These are phyloP conservation scores for Penicillium egyptiacum DNA, from an alignment of 495 filamentous ascomycete genomes.

Conservation along the genomic window DNA sequence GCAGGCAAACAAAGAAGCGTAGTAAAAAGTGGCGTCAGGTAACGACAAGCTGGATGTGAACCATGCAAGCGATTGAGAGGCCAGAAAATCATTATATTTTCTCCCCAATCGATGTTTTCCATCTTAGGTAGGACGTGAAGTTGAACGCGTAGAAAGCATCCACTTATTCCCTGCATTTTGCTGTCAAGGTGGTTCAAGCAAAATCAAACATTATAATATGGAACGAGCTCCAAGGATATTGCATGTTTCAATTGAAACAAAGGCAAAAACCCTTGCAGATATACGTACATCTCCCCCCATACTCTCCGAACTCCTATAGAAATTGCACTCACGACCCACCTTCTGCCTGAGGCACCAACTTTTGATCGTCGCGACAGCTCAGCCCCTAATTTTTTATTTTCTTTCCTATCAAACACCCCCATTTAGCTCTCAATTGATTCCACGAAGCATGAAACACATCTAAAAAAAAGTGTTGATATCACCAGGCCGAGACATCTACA, in stretches of 20 bases:
- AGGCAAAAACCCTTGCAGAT: no score
- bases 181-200: background rate
- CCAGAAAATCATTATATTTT: background rate
- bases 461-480: background rate
- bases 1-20: conserved; percentile 11
- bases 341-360: conserved; percentile 1
- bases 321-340: background rate
- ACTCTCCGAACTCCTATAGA: background rate
- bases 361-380: background rate
- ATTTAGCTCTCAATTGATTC: background rate
- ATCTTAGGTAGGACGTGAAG: background rate
- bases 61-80: background rate
- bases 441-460: background rate
- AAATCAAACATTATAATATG: background rate
- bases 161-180: background rate
- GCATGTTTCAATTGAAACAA: background rate
- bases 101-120: background rate
- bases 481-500: background rate
- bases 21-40: background rate
- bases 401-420: background rate
- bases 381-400: conserved; percentile 7
- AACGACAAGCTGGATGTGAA: no score
- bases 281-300: background rate
- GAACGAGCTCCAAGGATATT: background rate
- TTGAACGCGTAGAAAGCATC: background rate